These are phyloP conservation scores for Sclerospora graminicola DNA, from an alignment of 352 stramenopile species.

Conservation along the genomic window DNA sequence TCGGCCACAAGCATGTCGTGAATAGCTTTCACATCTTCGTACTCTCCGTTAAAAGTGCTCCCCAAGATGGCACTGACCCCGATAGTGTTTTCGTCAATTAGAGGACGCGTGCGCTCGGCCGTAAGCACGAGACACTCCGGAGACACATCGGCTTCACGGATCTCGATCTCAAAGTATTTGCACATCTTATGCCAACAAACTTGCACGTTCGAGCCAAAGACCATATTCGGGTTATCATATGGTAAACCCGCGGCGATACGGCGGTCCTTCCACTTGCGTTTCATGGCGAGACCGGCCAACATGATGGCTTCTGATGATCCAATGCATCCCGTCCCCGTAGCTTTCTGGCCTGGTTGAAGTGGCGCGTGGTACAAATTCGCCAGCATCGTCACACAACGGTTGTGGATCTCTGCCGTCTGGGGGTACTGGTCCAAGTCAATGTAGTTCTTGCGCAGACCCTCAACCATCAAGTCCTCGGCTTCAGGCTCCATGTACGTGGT, in stretches of 20 bases:
- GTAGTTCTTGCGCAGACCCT: constrained; percentile 87
- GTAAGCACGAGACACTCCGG: constrained; percentile 80
- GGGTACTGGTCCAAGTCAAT: constrained; percentile 91
- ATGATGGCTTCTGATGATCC: constrained; percentile 90
- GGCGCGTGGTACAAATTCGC: constrained; percentile 86
- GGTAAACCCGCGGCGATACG: constrained; percentile 63
- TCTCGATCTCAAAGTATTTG: constrained; percentile 91
- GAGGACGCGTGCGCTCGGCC: constrained; percentile 50
- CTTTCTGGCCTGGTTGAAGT: constrained; percentile 36
- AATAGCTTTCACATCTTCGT: constrained; percentile 88
- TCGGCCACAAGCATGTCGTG: constrained; percentile 78
- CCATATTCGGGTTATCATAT: constrained; percentile 86
- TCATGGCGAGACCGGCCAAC: constrained; percentile 85
- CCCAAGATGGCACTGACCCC: constrained; percentile 86
- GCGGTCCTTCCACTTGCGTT: constrained; percentile 85
- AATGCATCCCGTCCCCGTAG: constrained; percentile 83
- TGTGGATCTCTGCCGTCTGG: constrained; percentile 89
- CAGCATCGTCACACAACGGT: constrained; percentile 89
- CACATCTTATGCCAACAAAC: constrained; percentile 93
- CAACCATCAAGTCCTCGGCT: constrained; percentile 84
- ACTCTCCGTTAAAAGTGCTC: constrained; percentile 90
- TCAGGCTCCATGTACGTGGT: constrained; percentile 90
- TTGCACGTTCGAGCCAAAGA: constrained; percentile 89
- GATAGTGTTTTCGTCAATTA: constrained; percentile 91
- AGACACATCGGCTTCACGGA: constrained; percentile 82